Evolutionary conservation across 306 rosid species (phyloP).

Genomic region (Sicyos baderoa): DNA sequence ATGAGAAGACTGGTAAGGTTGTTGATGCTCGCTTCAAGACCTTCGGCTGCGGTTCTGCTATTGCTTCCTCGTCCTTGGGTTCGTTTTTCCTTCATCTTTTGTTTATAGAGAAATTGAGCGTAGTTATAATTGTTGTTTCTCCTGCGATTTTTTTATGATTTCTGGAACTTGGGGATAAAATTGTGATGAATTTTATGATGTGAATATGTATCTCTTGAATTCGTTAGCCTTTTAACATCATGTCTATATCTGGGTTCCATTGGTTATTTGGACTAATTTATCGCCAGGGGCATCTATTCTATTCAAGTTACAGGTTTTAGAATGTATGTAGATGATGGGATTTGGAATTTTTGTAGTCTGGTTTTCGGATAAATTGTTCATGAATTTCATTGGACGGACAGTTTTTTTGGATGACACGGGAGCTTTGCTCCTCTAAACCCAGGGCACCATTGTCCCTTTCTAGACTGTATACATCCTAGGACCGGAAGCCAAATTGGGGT

Average conservation of each 20-base stretch:
- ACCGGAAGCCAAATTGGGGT: too few relatives aligned
- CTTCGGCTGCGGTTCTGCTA: slow-evolving; percentile 87
- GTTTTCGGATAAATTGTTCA: neutral
- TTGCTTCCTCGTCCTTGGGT: slow-evolving; percentile 91
- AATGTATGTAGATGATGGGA: neutral
- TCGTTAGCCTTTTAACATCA: neutral
- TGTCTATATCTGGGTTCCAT: neutral
- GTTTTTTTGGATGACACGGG: too few relatives aligned
- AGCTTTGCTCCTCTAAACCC: too few relatives aligned
- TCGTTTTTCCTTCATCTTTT: neutral
- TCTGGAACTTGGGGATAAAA: neutral
- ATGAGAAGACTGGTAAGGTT: slow-evolving; percentile 61
- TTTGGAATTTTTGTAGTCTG: neutral
- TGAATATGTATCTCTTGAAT: neutral
- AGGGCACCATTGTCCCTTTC: too few relatives aligned
- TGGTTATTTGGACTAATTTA: neutral
- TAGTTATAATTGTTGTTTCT: neutral
- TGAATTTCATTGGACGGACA: neutral
- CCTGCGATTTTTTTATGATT: too few relatives aligned
- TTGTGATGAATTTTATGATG: neutral
- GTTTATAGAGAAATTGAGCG: neutral
- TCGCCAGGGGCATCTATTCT: neutral
- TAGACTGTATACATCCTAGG: too few relatives aligned
- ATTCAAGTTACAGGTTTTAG: neutral
- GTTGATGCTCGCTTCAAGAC: slow-evolving; percentile 85